Conservation (phyloP, 768 basidiomycete genomes). For the Lactifluus piperatus region DNA sequence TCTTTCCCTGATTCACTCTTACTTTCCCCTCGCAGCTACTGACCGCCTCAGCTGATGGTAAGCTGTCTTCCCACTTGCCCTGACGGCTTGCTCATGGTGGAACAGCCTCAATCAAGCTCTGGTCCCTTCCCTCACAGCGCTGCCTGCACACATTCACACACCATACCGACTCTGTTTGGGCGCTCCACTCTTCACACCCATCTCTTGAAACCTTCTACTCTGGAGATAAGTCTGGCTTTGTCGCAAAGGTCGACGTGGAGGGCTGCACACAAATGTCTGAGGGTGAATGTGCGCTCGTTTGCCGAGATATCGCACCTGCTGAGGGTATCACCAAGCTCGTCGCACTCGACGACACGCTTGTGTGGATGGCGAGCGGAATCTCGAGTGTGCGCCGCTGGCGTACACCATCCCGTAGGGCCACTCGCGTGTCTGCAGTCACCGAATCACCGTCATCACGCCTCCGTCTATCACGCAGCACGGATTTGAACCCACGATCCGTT, state of each 20-base stretch:
- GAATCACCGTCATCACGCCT: slow-evolving; percentile 1
- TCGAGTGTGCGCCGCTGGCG: slow-evolving; percentile 80
- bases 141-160: slow-evolving; percentile 95
- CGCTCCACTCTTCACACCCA: slow-evolving; percentile 80
- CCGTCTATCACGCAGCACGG: slow-evolving; percentile 15
- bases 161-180: slow-evolving; percentile 93
- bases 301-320: slow-evolving; percentile 41
- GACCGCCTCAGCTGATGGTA: slow-evolving; percentile 74
- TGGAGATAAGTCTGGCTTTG: slow-evolving; percentile 83
- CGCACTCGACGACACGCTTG: slow-evolving; percentile 69
- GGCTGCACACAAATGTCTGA: slow-evolving; percentile 72
- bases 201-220: slow-evolving; percentile 88
- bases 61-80: slow-evolving; percentile 6
- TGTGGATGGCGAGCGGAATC: slow-evolving; percentile 86
- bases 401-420: slow-evolving; percentile 44
- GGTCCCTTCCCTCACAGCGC: slow-evolving; percentile 83
- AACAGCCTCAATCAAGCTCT: slow-evolving; percentile 77
- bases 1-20: slow-evolving; percentile 9
- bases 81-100: slow-evolving; percentile 13
- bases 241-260: slow-evolving; percentile 89
- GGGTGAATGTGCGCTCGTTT: slow-evolving; percentile 82
- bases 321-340: slow-evolving; percentile 81
- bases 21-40: slow-evolving; percentile 42
- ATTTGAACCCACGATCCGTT: slow-evolving; percentile 13
- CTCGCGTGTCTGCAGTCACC: slow-evolving; percentile 25